Conservation (phyloP, 2,329 filamentous ascomycete species). For the Zymoseptoria passerinii region DNA sequence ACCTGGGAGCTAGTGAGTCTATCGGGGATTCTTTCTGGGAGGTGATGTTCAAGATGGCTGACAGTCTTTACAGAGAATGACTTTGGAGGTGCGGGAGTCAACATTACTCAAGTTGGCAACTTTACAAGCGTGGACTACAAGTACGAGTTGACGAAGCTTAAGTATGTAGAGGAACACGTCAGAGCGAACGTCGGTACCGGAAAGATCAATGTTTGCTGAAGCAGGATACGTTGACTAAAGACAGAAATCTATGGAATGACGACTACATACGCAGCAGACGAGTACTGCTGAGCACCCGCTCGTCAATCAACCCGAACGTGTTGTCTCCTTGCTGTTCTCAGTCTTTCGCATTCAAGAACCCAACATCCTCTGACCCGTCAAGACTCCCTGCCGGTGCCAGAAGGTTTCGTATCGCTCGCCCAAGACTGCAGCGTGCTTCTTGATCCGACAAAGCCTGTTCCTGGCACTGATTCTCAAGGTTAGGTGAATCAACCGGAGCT, state of each 20-base stretch:
- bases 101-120: constrained; percentile 45
- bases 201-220: constrained; percentile 7
- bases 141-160: constrained; percentile 38
- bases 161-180: constrained; percentile 3
- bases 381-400: constrained; percentile 8
- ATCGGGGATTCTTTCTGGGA: not conserved
- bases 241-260: too few relatives aligned
- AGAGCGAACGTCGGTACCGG: constrained; percentile 7
- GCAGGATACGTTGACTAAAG: not conserved
- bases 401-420: too few relatives aligned
- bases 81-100: constrained; percentile 41
- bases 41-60: not conserved
- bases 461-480: too few relatives aligned
- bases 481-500: too few relatives aligned
- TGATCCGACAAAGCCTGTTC: too few relatives aligned
- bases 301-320: too few relatives aligned
- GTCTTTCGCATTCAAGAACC: constrained; percentile 1
- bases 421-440: too few relatives aligned
- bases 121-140: constrained; percentile 44
- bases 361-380: constrained; percentile 14
- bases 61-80: constrained; percentile 34
- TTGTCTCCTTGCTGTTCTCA: too few relatives aligned
- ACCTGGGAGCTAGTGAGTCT: constrained; percentile 44
- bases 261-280: too few relatives aligned
- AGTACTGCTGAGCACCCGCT: too few relatives aligned